Conservation (phyloP, 2,329 filamentous ascomycete species). For the Aspergillus unguis region DNA sequence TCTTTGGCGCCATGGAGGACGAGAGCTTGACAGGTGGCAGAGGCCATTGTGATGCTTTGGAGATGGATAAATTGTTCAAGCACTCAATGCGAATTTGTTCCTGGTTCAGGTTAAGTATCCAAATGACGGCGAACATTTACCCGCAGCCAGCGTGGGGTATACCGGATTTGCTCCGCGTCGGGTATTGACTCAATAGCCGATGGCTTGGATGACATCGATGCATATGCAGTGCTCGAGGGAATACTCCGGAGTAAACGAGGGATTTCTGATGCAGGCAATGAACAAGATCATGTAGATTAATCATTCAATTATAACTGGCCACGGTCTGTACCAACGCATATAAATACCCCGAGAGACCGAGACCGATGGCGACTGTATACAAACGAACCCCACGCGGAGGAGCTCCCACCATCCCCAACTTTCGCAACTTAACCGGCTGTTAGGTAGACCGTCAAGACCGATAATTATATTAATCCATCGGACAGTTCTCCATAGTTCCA, state of each 20-base stretch:
- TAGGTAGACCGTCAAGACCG: not conserved
- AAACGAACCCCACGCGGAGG: constrained; percentile 7
- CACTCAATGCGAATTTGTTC: not conserved
- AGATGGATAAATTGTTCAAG: not conserved
- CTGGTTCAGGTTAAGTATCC: constrained; percentile 1
- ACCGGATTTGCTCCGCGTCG: constrained; percentile 16
- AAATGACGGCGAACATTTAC: constrained; percentile 2
- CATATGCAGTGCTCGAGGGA: no score
- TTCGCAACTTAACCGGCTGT: not conserved
- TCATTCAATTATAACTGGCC: not conserved
- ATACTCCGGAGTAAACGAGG: no score
- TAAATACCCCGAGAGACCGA: not conserved
- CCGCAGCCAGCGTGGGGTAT: constrained; percentile 9
- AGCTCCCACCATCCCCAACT: not conserved
- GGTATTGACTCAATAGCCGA: constrained; percentile 17
- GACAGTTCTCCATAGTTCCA: constrained; percentile 5
- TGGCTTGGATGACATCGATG: not conserved
- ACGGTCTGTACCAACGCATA: not conserved
- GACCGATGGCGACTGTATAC: no score
- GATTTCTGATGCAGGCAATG: not conserved
- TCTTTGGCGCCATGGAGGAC: constrained; percentile 62
- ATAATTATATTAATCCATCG: not conserved
- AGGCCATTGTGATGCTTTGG: constrained; percentile 15
- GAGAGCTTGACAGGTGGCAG: constrained; percentile 37
- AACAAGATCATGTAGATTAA: not conserved